A percentile compares a stretch with the other conserved stretches of the same genome.
Evolutionary conservation across 352 stramenopile species (phyloP).

Genomic region (Peronosclerospora sorghi): DNA sequence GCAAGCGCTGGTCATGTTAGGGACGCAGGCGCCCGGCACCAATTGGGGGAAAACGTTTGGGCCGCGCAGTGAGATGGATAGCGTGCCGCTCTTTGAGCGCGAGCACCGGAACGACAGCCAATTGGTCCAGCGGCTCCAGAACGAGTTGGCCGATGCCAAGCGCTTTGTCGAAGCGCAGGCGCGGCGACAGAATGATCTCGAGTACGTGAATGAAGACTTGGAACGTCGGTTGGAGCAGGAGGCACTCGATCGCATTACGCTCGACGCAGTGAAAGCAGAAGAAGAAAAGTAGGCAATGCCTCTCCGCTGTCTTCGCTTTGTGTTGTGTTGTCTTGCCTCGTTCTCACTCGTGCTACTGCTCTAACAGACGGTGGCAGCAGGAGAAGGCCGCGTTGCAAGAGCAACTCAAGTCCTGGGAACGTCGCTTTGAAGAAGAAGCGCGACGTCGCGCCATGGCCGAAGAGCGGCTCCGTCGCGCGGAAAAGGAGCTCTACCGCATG

Average conservation of each 20-base stretch:
- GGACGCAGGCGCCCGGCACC: constrained; percentile 22
- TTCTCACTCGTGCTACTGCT: too few species aligned
- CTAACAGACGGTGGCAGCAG: constrained; percentile 47
- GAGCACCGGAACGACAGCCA: constrained; percentile 81
- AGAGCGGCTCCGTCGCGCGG: constrained; percentile 64
- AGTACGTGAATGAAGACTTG: constrained; percentile 82
- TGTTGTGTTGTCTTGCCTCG: background rate
- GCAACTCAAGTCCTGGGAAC: constrained; percentile 56
- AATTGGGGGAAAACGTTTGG: constrained; percentile 48
- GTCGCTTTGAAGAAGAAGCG: constrained; percentile 66
- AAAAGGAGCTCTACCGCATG: constrained; percentile 85
- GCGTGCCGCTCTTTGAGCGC: constrained; percentile 74
- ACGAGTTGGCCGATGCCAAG: constrained; percentile 76
- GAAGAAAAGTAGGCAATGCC: constrained; percentile 72
- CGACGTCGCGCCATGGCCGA: constrained; percentile 58
- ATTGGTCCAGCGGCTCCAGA: constrained; percentile 73
- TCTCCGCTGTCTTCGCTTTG: background rate
- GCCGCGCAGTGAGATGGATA: constrained; percentile 59
- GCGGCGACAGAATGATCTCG: constrained; percentile 72
- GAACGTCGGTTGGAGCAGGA: constrained; percentile 74
- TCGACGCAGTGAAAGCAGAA: constrained; percentile 71
- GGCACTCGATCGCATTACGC: constrained; percentile 69
- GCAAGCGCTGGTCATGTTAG: constrained; percentile 18
- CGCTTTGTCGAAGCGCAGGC: constrained; percentile 75
- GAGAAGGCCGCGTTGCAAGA: constrained; percentile 52